Evolutionary conservation across 495 filamentous ascomycete genomes (phyloP), one percentile per base, ranked within the genome.

Genomic region (Hyaloscypha variabilis): DNA sequence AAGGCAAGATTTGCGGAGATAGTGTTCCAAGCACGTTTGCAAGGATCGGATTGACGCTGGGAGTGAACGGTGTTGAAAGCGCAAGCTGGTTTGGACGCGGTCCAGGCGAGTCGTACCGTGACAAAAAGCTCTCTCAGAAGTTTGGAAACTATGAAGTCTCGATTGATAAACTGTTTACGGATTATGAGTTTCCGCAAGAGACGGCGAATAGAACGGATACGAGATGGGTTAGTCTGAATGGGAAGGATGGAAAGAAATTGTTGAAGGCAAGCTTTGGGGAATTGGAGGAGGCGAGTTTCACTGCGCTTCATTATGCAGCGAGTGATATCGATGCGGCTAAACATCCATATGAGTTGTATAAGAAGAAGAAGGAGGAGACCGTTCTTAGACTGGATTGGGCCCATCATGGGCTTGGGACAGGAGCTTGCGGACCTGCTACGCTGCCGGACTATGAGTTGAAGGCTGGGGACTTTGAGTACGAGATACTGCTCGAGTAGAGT

Each of bases 181-280:
- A 80, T 13, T 91, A 90, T 69, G 89, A 91, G 63, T 85, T 85
- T 54, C 89, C 89, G 13, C 89, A 91, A 71, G 89, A 91, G 46
- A 79, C 73, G 29, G 86, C 86, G 0, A 89, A 90, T 66, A 71
- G 87, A n/a, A 84, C 82, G 6, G 88, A 90, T 61, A 82, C 82
- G 5, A 70, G 83, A 23, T 90, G 87, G 83, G 76, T 89, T 23
- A 75, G 83, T 67, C 79, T 84, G 69, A 52, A 65, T 6, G 64
- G 60, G 1, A 64, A 52, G 23, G 25, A 56, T 3, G 59, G 57
- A 6, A 49, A 24, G n/a, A 17, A n/a, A 23, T 29, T 42, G 13
- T 24, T 72, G 46, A 69, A 77, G 5, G 81, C 77, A 8, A 63
- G 70, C 2, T 82, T 77, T 56, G 78, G 75, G 4, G 74, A 76